Base-by-base conservation (phyloP, 495 filamentous ascomycete genomes). In the Podospora comata region DNA sequence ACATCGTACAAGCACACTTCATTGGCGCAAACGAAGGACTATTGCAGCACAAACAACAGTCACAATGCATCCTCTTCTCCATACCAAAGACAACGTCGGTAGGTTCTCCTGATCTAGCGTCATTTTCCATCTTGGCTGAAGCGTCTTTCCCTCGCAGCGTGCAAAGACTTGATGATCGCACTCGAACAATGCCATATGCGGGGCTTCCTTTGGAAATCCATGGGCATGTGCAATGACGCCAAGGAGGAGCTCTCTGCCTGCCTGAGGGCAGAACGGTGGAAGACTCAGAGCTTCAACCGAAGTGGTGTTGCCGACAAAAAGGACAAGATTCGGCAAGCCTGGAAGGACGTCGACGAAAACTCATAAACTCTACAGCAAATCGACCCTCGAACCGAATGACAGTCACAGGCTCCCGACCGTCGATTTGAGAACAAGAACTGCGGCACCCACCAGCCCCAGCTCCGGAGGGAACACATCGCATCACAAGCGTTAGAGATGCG, bases 51-150 rank as follows among this genome's bases (percentile, higher is more conserved):
- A 19, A 53, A 56, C 27, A 67, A 32, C 48, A 20, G 28, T 48
- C 77, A 88, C 80, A 60, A 99, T 99, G 95, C 95, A 99, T 91
- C 95, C 95, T 27, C 94, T 96, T 79, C 81, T 99, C 4, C 93
- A 98, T 73, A 97, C 92, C 27, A 91, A 93, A 70, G 87, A 96
- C 73, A 97, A 96, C 71, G 81, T 80, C 77, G 93, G 95, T 97
- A 85, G 30, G 82, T 66, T 20, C 18, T 2, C 18, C 15, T 18
- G 15, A 58, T 13, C 0, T 32, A 62, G 59, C 5, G 32, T 23
- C 13, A 2, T 5, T 28, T 27, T 55, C 44, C 2, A 19, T n/a
- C 23, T 39, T 26, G 20, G 9, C 59, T 44, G 72, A 69, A 70
- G 55, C 0, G 23, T 18, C 55, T 20, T 18, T 18, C 3, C 6